These are phyloP conservation scores for Neurospora crassa DNA, from an alignment of 2,329 filamentous ascomycete species.

Conservation along the genomic window DNA sequence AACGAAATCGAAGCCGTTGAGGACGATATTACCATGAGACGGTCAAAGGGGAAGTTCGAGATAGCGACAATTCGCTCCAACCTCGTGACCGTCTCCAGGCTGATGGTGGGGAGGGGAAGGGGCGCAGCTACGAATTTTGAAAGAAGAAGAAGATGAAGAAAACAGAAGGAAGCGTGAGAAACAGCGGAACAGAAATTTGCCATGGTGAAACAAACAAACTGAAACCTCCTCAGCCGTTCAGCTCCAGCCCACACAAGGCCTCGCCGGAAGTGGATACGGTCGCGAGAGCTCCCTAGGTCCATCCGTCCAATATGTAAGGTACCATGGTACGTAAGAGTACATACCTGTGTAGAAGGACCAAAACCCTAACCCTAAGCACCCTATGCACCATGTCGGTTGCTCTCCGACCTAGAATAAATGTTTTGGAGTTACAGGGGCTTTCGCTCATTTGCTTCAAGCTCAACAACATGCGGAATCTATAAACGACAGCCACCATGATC, in stretches of 20 bases:
- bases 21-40: background rate
- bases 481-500: background rate
- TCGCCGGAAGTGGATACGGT: background rate
- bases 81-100: background rate
- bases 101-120: background rate
- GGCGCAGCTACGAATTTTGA: background rate
- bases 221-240: background rate
- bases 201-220: background rate
- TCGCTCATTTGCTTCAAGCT: background rate
- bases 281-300: no score
- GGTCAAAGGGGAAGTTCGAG: background rate
- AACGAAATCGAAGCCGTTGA: background rate
- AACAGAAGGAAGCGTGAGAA: background rate
- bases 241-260: background rate
- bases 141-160: background rate
- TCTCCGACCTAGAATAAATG: background rate
- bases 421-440: no score
- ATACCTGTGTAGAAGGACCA: no score
- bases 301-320: no score
- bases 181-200: background rate
- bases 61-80: background rate
- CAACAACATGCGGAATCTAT: background rate
- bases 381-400: background rate
- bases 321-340: no score
- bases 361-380: background rate